phyloP scores from a whole-genome alignment of 2,329 filamentous ascomycete genomes.

The Fusarium incarnatum region DNA sequence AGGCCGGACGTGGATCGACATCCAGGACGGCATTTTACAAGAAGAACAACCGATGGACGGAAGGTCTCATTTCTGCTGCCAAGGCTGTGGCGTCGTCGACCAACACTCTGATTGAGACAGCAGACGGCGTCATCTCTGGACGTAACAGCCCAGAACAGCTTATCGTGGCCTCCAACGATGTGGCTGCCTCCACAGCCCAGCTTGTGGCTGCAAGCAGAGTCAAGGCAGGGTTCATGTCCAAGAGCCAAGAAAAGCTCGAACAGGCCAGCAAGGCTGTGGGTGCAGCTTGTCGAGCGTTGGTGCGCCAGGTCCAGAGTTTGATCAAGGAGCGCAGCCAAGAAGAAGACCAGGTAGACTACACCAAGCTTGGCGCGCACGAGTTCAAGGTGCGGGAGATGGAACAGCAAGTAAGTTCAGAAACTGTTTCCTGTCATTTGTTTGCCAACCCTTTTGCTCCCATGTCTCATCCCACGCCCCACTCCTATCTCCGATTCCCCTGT shows the following conservation, averaged over 20 bases:
- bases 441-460: slow-evolving; percentile 6
- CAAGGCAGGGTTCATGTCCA: slow-evolving; percentile 98
- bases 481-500: slow-evolving; percentile 10
- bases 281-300: slow-evolving; percentile 84
- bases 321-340: slow-evolving; percentile 88
- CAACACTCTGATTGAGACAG: slow-evolving; percentile 97
- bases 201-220: slow-evolving; percentile 94
- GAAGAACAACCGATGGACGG: slow-evolving; percentile 99
- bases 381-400: slow-evolving; percentile 99
- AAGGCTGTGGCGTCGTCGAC: slow-evolving; percentile 95
- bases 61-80: slow-evolving; percentile 95
- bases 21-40: slow-evolving; percentile 97
- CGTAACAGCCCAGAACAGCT: slow-evolving; percentile 96
- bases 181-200: slow-evolving; percentile 95
- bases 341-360: slow-evolving; percentile 88
- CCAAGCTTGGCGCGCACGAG: slow-evolving; percentile 88
- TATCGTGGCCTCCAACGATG: slow-evolving; percentile 97
- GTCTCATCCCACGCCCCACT: slow-evolving; percentile 9
- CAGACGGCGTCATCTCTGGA: slow-evolving; percentile 91
- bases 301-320: slow-evolving; percentile 93
- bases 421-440: slow-evolving; percentile 23
- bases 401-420: slow-evolving; percentile 79
- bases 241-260: slow-evolving; percentile 93
- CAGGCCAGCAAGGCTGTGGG: slow-evolving; percentile 93
- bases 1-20: slow-evolving; percentile 87